Evolutionary conservation across 345 rosid genomes (phyloP).

Genomic region (Murraya paniculata): DNA sequence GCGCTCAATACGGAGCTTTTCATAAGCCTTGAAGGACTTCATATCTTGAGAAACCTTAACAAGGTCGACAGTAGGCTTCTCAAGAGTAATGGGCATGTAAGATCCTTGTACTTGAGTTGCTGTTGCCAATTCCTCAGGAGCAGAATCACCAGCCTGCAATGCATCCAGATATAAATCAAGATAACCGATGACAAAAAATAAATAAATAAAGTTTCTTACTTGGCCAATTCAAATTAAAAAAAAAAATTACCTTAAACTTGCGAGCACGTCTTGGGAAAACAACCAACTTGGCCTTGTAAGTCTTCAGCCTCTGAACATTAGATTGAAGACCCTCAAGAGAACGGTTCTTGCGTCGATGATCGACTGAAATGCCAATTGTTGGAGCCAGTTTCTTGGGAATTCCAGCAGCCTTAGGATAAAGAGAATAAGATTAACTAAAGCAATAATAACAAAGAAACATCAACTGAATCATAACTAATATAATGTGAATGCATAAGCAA

Average conservation of each 20-base stretch:
- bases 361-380: constrained; percentile 73
- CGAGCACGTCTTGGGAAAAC: constrained; percentile 74
- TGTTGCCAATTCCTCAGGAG: constrained; percentile 70
- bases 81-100: constrained; percentile 60
- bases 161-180: constrained; percentile 4
- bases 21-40: constrained; percentile 75
- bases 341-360: constrained; percentile 75
- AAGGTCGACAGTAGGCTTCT: constrained; percentile 64
- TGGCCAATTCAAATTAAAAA: too few species aligned
- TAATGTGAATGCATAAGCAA: too few species aligned
- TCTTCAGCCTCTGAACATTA: constrained; percentile 85
- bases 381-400: constrained; percentile 84
- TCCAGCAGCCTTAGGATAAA: constrained; percentile 58
- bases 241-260: constrained; percentile 54
- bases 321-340: constrained; percentile 80
- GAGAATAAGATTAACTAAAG: neutral
- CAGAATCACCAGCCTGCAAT: constrained; percentile 79
- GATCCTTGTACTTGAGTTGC: constrained; percentile 75
- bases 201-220: neutral
- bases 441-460: neutral
- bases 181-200: neutral
- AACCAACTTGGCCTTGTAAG: constrained; percentile 81
- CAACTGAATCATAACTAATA: too few species aligned
- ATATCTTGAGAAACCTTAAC: constrained; percentile 67
- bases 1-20: constrained; percentile 71